Evolutionary conservation across 2,329 filamentous ascomycete genomes (phyloP).

Genomic region (Pseudogymnoascus verrucosus): DNA sequence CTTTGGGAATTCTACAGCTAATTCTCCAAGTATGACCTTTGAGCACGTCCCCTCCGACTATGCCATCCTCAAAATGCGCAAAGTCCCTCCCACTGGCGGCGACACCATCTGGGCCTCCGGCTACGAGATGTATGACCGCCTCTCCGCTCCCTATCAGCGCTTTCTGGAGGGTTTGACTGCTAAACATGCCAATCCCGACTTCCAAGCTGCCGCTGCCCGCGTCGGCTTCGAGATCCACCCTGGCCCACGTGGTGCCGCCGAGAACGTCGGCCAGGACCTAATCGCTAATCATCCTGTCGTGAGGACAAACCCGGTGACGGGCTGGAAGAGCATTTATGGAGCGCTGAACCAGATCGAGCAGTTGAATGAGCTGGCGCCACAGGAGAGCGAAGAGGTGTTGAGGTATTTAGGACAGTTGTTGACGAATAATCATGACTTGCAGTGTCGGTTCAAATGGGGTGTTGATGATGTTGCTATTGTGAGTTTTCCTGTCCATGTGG

Average conservation of each 20-base stretch:
- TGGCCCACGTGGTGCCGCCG: constrained; percentile 41
- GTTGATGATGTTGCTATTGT: constrained; percentile 27
- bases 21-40: constrained; percentile 32
- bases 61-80: constrained; percentile 36
- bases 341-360: constrained; percentile 33
- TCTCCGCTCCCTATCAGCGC: constrained; percentile 39
- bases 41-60: constrained; percentile 41
- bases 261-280: constrained; percentile 45
- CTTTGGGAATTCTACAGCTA: neutral
- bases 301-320: constrained; percentile 55
- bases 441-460: constrained; percentile 31
- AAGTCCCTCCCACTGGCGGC: constrained; percentile 36
- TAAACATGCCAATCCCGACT: constrained; percentile 36
- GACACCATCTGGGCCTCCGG: constrained; percentile 37
- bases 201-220: constrained; percentile 33
- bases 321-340: constrained; percentile 49
- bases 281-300: constrained; percentile 47
- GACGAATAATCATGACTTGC: constrained; percentile 34
- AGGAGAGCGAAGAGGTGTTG: constrained; percentile 33
- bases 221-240: constrained; percentile 37
- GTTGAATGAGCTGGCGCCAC: constrained; percentile 37
- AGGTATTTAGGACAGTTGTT: constrained; percentile 22
- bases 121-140: constrained; percentile 39
- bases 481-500: constrained; percentile 28
- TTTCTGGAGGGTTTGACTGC: constrained; percentile 40